A percentile compares a stretch with the other conserved stretches of the same genome.
These are phyloP conservation scores for Sutorius eximius DNA, from an alignment of 1,284 basidiomycete genomes.

Conservation along the genomic window DNA sequence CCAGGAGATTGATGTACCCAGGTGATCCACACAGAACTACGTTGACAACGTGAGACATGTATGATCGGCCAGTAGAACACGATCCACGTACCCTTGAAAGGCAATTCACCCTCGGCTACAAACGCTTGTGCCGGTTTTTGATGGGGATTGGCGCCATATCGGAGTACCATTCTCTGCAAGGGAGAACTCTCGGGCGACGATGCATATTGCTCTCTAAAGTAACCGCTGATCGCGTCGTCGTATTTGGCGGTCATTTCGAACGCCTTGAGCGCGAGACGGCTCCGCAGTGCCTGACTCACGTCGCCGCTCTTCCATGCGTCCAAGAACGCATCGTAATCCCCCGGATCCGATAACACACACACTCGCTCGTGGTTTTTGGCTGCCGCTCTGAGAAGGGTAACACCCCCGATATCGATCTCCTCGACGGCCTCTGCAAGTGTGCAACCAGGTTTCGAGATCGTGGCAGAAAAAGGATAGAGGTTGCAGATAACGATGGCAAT, in stretches of 20 bases:
- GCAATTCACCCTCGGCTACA: slow-evolving; percentile 86
- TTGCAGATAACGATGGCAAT: slow-evolving; percentile 98
- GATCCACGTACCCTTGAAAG: slow-evolving; percentile 79
- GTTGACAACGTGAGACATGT: not conserved
- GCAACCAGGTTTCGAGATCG: slow-evolving; percentile 86
- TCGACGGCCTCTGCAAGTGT: slow-evolving; percentile 93
- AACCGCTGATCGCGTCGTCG: slow-evolving; percentile 93
- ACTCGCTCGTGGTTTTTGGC: slow-evolving; percentile 98
- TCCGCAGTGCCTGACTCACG: slow-evolving; percentile 70
- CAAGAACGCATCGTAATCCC: slow-evolving; percentile 89
- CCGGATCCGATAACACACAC: slow-evolving; percentile 89
- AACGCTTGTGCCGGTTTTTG: slow-evolving; percentile 99
- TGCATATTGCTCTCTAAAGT: slow-evolving; percentile 96
- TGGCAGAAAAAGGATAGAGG: slow-evolving; percentile 95
- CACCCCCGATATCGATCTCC: slow-evolving; percentile 98
- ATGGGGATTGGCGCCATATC: slow-evolving; percentile 98
- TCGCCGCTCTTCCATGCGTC: slow-evolving; percentile 72
- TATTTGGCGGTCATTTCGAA: slow-evolving; percentile 96
- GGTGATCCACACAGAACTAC: slow-evolving; percentile 90
- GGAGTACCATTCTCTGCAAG: slow-evolving; percentile 83
- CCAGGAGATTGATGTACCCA: slow-evolving; percentile 99
- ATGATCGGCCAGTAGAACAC: not conserved
- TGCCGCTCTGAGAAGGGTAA: slow-evolving; percentile 95
- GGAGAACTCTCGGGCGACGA: slow-evolving; percentile 72
- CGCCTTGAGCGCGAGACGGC: slow-evolving; percentile 91